phyloP scores from a whole-genome alignment of 2,329 filamentous ascomycete genomes.

The Byssochlamys sp. region DNA sequence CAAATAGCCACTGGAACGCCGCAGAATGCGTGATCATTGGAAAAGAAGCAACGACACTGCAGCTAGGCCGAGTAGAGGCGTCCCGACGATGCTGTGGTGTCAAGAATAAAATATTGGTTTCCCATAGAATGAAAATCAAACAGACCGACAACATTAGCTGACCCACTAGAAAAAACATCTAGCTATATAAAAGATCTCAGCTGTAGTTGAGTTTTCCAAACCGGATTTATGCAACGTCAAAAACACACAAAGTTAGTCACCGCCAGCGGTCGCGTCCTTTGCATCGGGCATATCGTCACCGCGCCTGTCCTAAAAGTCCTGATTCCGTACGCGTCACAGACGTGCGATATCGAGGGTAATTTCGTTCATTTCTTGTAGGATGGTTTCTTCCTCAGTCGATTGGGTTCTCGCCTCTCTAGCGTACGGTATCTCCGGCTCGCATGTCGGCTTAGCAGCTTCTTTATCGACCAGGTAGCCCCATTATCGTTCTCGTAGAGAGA shows the following conservation, averaged over 20 bases:
- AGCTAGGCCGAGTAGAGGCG: background rate
- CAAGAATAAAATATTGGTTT: background rate
- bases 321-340: background rate
- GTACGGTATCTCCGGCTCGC: slow-evolving; percentile 20
- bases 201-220: background rate
- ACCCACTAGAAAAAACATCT: background rate
- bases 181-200: background rate
- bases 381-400: slow-evolving; percentile 19
- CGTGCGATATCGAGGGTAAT: background rate
- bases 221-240: background rate
- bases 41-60: background rate
- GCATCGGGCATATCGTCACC: background rate
- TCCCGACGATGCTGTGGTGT: background rate
- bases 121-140: background rate
- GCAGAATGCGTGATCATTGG: background rate
- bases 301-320: background rate
- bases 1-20: background rate
- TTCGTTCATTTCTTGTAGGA: background rate
- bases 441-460: slow-evolving; percentile 17
- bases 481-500: slow-evolving; percentile 2
- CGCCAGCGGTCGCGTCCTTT: background rate
- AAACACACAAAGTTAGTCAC: background rate
- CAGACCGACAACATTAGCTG: background rate
- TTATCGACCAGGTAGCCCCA: slow-evolving; percentile 15
- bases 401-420: slow-evolving; percentile 21